Base-by-base conservation (phyloP, 805 yeast genomes). In the Komagataella phaffii region DNA sequence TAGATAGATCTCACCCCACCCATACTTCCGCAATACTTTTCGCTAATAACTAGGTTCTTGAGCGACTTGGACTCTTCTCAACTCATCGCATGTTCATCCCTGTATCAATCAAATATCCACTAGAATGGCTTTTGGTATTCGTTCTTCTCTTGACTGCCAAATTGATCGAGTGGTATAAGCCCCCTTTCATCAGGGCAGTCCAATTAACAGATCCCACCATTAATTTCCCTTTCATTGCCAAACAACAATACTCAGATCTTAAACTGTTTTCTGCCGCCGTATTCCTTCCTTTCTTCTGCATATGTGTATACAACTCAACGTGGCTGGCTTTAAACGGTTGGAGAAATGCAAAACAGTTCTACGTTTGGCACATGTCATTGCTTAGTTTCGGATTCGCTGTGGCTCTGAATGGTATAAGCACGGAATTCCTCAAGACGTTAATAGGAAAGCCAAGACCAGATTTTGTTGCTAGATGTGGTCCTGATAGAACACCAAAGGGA, bases 381-480 rank as follows among this genome's bases (percentile, higher is more conserved):
- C 57, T 73, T 44, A 54, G 71, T 8, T 68, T 77, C 24, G 57
- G 69, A n/a, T 58, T 70, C 3, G 56, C 71, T 3, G 64, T 79
- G 3, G 66, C 73, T 45, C 54, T 75, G n/a, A 63, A 71, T 54
- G 75, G 79, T 46, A 68, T 83, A 14, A 57, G 83, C 52, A 87
- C 96, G 3, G 86, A 88, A 58, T 71, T 81, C 36, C 65, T 88
- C 55, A 90, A 91, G 69, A 77, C 82, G 59, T 76, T 83, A 73
- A 78, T 90, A 49, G 96, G 96, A 1, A 79, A 95, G 62, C 83
- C 83, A 51, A 75, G 97, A 57, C 98, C 97, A 0, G 97, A 90
- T 66, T 87, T 89, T 62, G 67, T 91, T 53, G 85, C 85, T 6
- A 74, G 98, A 56, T 90, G 97, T 64, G 68, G 75, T n/a, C 93